phyloP scores from a whole-genome alignment of 495 filamentous ascomycete genomes.

The Neurospora sp. region DNA sequence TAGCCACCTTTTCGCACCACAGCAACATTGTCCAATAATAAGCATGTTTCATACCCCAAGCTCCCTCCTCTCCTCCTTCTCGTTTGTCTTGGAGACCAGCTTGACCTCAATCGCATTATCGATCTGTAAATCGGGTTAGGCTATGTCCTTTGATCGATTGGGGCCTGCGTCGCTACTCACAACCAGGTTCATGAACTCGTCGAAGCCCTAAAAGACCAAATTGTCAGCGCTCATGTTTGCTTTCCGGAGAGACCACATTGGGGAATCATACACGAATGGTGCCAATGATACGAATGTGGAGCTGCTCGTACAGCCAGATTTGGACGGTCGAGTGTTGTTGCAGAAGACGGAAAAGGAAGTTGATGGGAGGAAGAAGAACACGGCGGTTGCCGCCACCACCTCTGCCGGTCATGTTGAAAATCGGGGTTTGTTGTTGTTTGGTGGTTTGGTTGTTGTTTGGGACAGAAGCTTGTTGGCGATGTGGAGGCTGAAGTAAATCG shows the following conservation, averaged over 20 bases:
- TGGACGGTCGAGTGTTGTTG: constrained; percentile 79
- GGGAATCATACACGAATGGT: constrained; percentile 68
- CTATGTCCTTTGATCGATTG: background rate
- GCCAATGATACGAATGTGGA: constrained; percentile 85
- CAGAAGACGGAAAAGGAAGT: constrained; percentile 96
- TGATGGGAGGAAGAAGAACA: constrained; percentile 88
- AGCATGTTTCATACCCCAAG: constrained; percentile 45
- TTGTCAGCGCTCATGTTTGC: background rate
- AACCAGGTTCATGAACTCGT: constrained; percentile 99
- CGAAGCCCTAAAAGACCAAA: constrained; percentile 37
- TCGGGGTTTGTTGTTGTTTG: background rate
- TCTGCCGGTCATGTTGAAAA: constrained; percentile 62
- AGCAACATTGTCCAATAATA: background rate
- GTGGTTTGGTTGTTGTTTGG: constrained; percentile 1
- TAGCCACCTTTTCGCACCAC: constrained; percentile 8
- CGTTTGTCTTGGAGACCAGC: constrained; percentile 65
- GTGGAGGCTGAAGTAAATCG: background rate
- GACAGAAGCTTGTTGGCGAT: background rate
- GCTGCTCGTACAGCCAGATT: constrained; percentile 95
- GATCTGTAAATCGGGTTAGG: constrained; percentile 13
- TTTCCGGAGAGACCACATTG: constrained; percentile 8
- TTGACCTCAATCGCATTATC: constrained; percentile 93
- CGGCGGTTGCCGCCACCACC: constrained; percentile 70
- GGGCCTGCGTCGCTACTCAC: constrained; percentile 45
- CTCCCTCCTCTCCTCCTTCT: constrained; percentile 62